Conservation (phyloP, 1,284 basidiomycete species). For the Uromyces viciae-fabae region DNA sequence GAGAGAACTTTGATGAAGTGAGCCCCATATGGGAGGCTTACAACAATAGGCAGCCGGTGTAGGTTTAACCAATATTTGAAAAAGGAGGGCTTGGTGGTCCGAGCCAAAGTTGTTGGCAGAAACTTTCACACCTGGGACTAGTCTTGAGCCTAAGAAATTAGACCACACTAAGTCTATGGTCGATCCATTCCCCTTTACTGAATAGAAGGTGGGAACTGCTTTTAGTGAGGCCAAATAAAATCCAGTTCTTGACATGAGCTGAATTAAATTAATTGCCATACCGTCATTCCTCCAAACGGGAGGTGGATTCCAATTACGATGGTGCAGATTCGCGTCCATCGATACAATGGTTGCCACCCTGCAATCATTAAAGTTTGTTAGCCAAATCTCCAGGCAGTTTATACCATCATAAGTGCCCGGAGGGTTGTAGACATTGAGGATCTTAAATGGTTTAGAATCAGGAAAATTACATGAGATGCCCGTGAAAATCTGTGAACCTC, state of each 20-base stretch:
- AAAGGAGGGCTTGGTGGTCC: background rate
- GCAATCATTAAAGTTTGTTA: background rate
- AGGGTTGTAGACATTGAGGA: background rate
- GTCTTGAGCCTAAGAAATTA: background rate
- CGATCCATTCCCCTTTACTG: background rate
- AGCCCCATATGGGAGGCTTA: background rate
- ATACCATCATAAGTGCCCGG: background rate
- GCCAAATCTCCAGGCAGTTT: background rate
- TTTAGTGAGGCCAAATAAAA: background rate
- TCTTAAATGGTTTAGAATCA: background rate
- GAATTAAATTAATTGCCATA: background rate
- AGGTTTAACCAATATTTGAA: background rate
- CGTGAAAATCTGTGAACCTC: background rate
- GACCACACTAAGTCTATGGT: slow-evolving; percentile 1
- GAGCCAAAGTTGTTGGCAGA: background rate
- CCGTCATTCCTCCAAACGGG: background rate
- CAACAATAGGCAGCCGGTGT: background rate
- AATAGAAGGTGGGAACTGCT: background rate
- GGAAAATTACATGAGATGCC: background rate
- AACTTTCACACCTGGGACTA: background rate
- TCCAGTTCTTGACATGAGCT: background rate
- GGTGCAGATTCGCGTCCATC: slow-evolving; percentile 4
- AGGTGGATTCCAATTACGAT: background rate
- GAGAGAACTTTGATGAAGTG: background rate
- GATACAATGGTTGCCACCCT: background rate